Conservation (phyloP, 2,329 filamentous ascomycete genomes). For the Aciculosporium take region DNA sequence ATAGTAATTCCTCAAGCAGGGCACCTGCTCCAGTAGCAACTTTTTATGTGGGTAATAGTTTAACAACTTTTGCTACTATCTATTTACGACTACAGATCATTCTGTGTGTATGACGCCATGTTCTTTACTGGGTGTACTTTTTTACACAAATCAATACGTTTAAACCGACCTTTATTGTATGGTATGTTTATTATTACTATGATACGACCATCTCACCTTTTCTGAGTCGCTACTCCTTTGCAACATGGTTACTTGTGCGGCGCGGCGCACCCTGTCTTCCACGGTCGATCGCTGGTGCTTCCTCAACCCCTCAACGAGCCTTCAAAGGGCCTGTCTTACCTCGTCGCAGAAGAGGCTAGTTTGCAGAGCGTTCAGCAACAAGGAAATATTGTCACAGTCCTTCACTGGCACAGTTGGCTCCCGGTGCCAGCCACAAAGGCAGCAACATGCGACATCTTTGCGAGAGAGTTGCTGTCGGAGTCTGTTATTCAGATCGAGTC, state of each 20-base stretch:
- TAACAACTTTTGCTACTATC: no score
- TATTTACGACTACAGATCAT: no score
- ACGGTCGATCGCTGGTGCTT: slow-evolving; percentile 23
- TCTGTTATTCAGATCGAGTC: not conserved
- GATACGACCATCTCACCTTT: slow-evolving; percentile 15
- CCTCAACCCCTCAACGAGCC: slow-evolving; percentile 8
- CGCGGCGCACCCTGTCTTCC: slow-evolving; percentile 35
- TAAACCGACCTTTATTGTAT: not conserved
- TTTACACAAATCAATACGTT: not conserved
- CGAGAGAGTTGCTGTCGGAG: not conserved
- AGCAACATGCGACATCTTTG: not conserved
- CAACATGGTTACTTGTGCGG: slow-evolving; percentile 35
- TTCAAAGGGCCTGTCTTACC: slow-evolving; percentile 11
- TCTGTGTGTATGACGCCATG: no score
- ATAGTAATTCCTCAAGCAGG: no score
- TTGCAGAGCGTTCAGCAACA: not conserved
- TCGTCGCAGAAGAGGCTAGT: slow-evolving; percentile 3
- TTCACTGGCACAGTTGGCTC: not conserved
- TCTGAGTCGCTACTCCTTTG: slow-evolving; percentile 10
- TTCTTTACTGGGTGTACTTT: no score
- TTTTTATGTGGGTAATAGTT: no score
- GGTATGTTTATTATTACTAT: slow-evolving; percentile 9
- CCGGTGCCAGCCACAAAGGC: not conserved
- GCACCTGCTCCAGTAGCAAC: no score
- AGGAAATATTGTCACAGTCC: not conserved